Evolutionary conservation across 345 rosid species (phyloP), one percentile per base, ranked within the genome.

Genomic region (Murraya paniculata): DNA sequence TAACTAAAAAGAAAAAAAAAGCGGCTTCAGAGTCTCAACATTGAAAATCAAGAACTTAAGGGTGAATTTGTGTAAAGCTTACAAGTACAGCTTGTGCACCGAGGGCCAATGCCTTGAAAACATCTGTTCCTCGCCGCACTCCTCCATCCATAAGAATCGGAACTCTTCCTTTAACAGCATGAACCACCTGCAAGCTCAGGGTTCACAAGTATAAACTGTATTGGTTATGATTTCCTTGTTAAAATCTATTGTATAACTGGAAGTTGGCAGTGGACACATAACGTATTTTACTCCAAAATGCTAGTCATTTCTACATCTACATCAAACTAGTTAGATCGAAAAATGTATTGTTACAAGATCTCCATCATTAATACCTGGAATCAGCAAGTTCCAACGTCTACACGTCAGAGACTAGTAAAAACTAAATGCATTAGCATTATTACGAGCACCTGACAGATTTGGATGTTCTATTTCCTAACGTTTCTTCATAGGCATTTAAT

Each of bases 31-130:
- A 45, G 48, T 10, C 50, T 41, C 50, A 41, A 14, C 50, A 53
- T 6, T 53, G 57, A 53, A 53, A 13, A 11, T 53, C 7, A 19
- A 53, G 18, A 50, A 50, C 56, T 50, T 18, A 50, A 50, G 22
- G 56, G 22, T 18, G 56, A 50, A 50, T 7, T 16, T 50, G 56
- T 16, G 22, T 5, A 18, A 3, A 58, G 19, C 89, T 85, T 86
- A 92, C 99, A 68, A 95, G 94, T 68, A 95, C 91, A 80, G 96
- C 94, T 86, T 89, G 85, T 25, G 97, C 99, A n/a, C 98, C 97
- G 2, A 93, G 94, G 19, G 97, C 93, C 74, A 95, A 80, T 0
- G 99, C 96, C 85, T 93, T 93, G 89, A 95, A 92, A 81, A 95
- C 84, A 76, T 95, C 94, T 0, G 97, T 93, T 73, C 97, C 99